phyloP scores from a whole-genome alignment of 1,284 basidiomycete species.

The Trametes sp. region DNA sequence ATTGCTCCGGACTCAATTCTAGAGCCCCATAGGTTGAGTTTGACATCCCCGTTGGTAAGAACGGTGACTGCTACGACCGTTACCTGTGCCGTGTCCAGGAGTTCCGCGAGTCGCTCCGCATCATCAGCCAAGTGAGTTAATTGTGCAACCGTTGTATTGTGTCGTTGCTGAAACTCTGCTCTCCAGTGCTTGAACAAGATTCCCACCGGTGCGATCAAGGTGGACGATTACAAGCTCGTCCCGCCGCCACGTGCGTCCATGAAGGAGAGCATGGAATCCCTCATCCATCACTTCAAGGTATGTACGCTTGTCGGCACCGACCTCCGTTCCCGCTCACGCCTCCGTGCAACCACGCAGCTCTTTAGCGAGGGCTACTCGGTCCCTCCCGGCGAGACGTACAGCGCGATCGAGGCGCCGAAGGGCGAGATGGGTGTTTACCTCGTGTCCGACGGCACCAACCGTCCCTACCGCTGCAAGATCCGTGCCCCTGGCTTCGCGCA shows the following conservation, averaged over 20 bases:
- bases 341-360: constrained; percentile 53
- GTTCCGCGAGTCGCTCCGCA: constrained; percentile 93
- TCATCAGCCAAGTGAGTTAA: constrained; percentile 76
- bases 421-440: constrained; percentile 98
- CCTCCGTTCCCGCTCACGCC: constrained; percentile 10
- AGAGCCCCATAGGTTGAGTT: constrained; percentile 80
- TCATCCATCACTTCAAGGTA: constrained; percentile 99
- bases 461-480: constrained; percentile 95
- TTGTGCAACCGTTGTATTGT: neutral
- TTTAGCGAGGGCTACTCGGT: constrained; percentile 98
- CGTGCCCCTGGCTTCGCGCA: constrained; percentile 95
- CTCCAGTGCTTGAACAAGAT: constrained; percentile 95
- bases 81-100: constrained; percentile 98
- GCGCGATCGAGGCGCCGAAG: constrained; percentile 98
- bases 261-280: constrained; percentile 99
- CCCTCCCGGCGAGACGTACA: constrained; percentile 98
- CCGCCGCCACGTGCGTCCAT: constrained; percentile 97
- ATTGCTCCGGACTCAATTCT: neutral
- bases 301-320: constrained; percentile 27
- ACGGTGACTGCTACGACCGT: constrained; percentile 97
- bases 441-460: constrained; percentile 93
- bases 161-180: neutral
- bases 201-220: constrained; percentile 91
- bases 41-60: constrained; percentile 94
- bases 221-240: constrained; percentile 97